Conservation (phyloP, 2,329 filamentous ascomycete species). For the Colletotrichum sidae region DNA sequence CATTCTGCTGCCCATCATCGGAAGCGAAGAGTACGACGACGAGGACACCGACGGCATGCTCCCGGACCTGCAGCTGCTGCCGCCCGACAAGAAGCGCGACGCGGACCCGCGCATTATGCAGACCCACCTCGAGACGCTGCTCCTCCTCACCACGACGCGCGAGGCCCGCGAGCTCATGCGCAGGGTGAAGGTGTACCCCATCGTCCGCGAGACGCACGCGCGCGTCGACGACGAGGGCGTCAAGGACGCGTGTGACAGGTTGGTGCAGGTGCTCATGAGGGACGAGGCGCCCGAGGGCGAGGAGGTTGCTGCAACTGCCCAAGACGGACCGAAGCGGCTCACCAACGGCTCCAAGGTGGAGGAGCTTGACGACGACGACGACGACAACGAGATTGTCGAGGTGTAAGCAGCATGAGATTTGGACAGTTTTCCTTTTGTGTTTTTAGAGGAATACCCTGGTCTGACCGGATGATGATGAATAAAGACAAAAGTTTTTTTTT, state of each 20-base stretch:
- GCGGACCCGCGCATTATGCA: conserved; percentile 79
- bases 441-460: conserved; percentile 37
- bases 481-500: neutral
- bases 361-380: conserved; percentile 59
- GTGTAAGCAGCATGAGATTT: conserved; percentile 49
- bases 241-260: conserved; percentile 83
- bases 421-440: conserved; percentile 25
- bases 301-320: conserved; percentile 41
- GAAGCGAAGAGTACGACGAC: conserved; percentile 86
- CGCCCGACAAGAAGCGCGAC: conserved; percentile 90
- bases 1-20: conserved; percentile 87
- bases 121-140: conserved; percentile 89
- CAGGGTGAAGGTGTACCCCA: conserved; percentile 84
- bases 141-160: conserved; percentile 83
- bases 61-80: conserved; percentile 88
- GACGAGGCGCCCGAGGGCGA: conserved; percentile 73
- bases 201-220: conserved; percentile 87
- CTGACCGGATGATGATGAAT: conserved; percentile 9
- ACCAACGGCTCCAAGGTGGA: conserved; percentile 57
- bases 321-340: conserved; percentile 49
- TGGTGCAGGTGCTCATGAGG: conserved; percentile 90
- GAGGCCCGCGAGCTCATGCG: conserved; percentile 81
- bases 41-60: conserved; percentile 90
- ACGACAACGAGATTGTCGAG: conserved; percentile 67
- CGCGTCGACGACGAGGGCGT: conserved; percentile 83